Evolutionary conservation across 495 filamentous ascomycete species (phyloP).

Genomic region (Hyaloscypha hepaticicola): DNA sequence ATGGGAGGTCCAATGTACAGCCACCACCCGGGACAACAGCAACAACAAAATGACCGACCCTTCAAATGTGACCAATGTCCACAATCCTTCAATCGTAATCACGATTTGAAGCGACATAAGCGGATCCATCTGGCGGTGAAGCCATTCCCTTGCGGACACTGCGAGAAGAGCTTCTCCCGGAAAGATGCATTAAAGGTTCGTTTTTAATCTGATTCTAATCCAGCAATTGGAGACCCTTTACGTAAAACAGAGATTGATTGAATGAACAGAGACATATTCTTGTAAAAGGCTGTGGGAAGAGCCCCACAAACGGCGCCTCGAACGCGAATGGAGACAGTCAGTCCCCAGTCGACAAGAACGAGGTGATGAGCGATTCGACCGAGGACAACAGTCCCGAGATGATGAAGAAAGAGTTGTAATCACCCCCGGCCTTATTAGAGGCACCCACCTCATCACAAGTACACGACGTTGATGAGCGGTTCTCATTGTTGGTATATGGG

Average conservation of each 20-base stretch:
- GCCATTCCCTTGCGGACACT: constrained; percentile 87
- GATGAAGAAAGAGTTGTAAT: constrained; percentile 32
- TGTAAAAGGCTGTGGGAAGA: constrained; percentile 83
- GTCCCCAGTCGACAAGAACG: constrained; percentile 27
- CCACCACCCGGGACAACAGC: constrained; percentile 44
- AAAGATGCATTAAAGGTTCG: constrained; percentile 95
- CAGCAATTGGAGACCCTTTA: constrained; percentile 19
- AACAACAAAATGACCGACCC: constrained; percentile 70
- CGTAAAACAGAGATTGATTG: constrained; percentile 31
- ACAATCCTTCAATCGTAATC: constrained; percentile 94
- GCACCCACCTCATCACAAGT: constrained; percentile 2
- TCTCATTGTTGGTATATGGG: constrained; percentile 2
- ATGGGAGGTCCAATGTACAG: constrained; percentile 32
- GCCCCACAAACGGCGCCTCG: constrained; percentile 12
- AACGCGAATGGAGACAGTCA: constrained; percentile 27
- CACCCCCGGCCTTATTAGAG: not conserved
- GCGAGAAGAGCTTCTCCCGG: constrained; percentile 94
- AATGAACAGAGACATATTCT: constrained; percentile 76
- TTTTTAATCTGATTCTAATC: constrained; percentile 20
- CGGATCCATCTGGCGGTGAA: constrained; percentile 94
- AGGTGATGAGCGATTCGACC: constrained; percentile 29
- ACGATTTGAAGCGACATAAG: constrained; percentile 95
- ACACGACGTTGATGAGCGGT: constrained; percentile 13
- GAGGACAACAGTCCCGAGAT: constrained; percentile 29
- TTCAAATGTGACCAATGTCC: constrained; percentile 94